Evolutionary conservation across 78 protist species (phyloP).

Genomic region (Paulinella micropora): DNA sequence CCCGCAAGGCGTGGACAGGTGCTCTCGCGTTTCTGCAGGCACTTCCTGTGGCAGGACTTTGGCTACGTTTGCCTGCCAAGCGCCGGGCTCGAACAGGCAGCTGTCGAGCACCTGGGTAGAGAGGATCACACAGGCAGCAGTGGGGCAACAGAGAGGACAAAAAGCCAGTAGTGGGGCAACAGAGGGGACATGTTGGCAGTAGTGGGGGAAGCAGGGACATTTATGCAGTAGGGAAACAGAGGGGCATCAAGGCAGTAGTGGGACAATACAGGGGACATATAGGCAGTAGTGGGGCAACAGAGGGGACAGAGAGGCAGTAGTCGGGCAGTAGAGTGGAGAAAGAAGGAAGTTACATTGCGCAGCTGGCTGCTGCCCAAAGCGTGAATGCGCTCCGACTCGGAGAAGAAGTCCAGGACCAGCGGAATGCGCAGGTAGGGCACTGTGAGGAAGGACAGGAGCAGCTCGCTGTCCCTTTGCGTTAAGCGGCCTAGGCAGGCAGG

Average conservation of each 20-base stretch:
- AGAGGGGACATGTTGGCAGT: no score
- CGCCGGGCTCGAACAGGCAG: constrained; percentile 40
- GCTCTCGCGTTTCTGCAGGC: constrained; percentile 8
- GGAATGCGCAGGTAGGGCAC: constrained; percentile 43
- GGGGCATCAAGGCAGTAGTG: no score
- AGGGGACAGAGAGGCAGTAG: not conserved
- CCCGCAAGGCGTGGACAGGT: constrained; percentile 19
- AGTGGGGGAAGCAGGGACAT: no score
- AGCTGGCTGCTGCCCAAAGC: constrained; percentile 1
- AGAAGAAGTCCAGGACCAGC: constrained; percentile 43
- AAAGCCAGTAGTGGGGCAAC: no score
- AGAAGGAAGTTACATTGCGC: not conserved
- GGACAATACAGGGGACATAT: no score
- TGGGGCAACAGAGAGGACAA: no score
- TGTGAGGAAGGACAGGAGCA: constrained; percentile 27
- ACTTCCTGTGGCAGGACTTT: constrained; percentile 18
- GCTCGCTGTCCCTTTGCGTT: constrained; percentile 25
- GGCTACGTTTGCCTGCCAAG: not conserved
- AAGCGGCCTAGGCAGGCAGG: not conserved
- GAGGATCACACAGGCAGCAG: no score
- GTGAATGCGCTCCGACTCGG: constrained; percentile 27
- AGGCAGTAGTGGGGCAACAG: not conserved
- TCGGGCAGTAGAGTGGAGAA: not conserved
- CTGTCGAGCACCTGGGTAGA: no score
- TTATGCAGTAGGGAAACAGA: no score